A percentile compares a stretch with the other conserved stretches of the same genome.
Conservation (phyloP, 305 asterid species). For the Fraxinus xanthoxyloides region DNA sequence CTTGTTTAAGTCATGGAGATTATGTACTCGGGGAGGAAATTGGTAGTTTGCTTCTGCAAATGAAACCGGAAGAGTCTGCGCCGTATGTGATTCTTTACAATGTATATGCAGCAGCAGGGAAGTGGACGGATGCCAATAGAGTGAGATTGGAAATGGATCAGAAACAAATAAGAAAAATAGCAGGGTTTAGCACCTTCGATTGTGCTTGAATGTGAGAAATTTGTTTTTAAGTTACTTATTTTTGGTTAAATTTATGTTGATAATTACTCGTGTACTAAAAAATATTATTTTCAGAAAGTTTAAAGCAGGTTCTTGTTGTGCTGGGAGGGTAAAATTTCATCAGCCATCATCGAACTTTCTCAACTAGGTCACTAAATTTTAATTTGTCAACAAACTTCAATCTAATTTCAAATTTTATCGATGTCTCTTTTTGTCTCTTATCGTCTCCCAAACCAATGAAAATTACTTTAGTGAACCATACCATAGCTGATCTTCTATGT, state of each 20-base stretch:
- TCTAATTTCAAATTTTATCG: background rate
- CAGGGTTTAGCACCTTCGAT: background rate
- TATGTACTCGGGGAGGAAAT: slow-evolving; percentile 48
- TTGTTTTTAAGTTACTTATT: slow-evolving; percentile 19
- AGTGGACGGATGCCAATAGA: slow-evolving; percentile 44
- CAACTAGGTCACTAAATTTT: background rate
- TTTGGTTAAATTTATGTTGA: background rate
- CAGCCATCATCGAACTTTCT: background rate
- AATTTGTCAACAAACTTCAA: background rate
- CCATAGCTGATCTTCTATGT: background rate
- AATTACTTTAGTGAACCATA: background rate
- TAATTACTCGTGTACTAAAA: background rate
- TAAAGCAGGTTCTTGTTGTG: background rate
- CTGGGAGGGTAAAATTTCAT: background rate
- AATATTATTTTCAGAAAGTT: background rate
- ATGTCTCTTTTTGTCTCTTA: background rate
- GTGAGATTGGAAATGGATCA: slow-evolving; percentile 42
- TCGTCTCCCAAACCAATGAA: background rate
- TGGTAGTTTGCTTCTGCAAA: slow-evolving; percentile 34
- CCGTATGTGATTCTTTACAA: slow-evolving; percentile 42
- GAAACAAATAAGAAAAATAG: background rate
- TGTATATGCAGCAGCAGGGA: slow-evolving; percentile 47
- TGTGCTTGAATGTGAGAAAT: background rate
- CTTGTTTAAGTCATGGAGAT: slow-evolving; percentile 46
- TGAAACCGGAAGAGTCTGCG: slow-evolving; percentile 26